Conservation (phyloP, 495 filamentous ascomycete genomes). For the Terfezia claveryi region DNA sequence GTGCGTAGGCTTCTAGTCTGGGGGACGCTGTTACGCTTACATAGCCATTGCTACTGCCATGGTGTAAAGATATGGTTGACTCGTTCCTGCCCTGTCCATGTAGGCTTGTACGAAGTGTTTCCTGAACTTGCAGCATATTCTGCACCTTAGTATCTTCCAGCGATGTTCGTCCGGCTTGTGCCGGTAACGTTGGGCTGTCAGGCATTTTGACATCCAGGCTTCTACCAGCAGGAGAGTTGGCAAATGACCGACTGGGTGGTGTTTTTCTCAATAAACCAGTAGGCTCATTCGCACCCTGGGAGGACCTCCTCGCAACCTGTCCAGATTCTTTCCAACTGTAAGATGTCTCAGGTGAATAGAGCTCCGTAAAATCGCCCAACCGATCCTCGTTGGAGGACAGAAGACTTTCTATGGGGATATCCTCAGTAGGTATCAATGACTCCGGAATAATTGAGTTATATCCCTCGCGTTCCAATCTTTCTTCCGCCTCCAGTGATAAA, state of each 20-base stretch:
- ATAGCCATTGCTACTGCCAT: conserved; percentile 2
- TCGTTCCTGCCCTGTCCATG: background rate
- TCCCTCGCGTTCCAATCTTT: background rate
- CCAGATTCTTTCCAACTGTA: conserved; percentile 9
- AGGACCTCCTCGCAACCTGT: background rate
- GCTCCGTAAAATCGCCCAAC: conserved; percentile 2
- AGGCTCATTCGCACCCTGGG: background rate
- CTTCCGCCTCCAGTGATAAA: background rate
- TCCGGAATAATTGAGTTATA: conserved; percentile 16
- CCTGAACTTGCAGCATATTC: conserved; percentile 33
- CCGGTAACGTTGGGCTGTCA: conserved; percentile 36
- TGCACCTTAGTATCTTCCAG: conserved; percentile 29
- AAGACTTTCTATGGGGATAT: conserved; percentile 20
- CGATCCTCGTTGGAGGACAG: conserved; percentile 13
- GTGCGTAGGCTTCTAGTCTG: conserved; percentile 23
- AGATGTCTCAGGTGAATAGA: background rate
- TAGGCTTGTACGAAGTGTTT: conserved; percentile 23
- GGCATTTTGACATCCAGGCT: background rate
- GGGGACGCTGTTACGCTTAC: conserved; percentile 19
- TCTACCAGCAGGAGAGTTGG: background rate
- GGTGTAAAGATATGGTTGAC: background rate
- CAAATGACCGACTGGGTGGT: background rate
- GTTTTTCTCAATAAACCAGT: background rate
- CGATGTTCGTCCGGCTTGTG: conserved; percentile 23
- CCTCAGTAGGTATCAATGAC: conserved; percentile 19